Conservation (phyloP, 768 basidiomycete genomes). For the Tylopilus felleus region DNA sequence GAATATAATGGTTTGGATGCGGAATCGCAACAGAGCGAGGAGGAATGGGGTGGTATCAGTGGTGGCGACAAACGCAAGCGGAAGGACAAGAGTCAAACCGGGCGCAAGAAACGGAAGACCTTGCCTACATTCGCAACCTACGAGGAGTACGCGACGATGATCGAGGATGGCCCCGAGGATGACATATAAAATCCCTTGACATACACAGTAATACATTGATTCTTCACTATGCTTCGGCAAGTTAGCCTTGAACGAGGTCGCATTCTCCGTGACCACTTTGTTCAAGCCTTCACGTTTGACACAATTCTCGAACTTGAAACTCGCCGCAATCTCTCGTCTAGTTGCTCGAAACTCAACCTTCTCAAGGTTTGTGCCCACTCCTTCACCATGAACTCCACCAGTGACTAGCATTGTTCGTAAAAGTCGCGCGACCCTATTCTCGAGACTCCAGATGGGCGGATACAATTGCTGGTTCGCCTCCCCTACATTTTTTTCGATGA, state of each 20-base stretch:
- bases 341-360: conserved; percentile 28
- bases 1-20: conserved; percentile 56
- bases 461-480: too few species aligned
- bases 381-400: conserved; percentile 22
- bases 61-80: conserved; percentile 53
- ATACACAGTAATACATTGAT: not conserved
- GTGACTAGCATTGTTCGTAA: not conserved
- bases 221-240: not conserved
- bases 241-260: not conserved
- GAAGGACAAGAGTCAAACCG: conserved; percentile 42
- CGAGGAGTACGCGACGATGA: conserved; percentile 82
- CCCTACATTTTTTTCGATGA: too few species aligned
- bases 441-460: too few species aligned
- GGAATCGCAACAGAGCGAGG: conserved; percentile 16
- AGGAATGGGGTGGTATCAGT: conserved; percentile 38
- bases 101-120: conserved; percentile 62
- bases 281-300: conserved; percentile 10
- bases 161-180: conserved; percentile 53
- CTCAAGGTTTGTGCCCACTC: conserved; percentile 33
- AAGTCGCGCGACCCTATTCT: too few species aligned
- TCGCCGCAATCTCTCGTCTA: conserved; percentile 30
- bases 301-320: conserved; percentile 37
- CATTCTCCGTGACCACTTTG: conserved; percentile 7
- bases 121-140: conserved; percentile 84
- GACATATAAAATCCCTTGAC: conserved; percentile 14